phyloP scores from a whole-genome alignment of 495 filamentous ascomycete species.

The Cetradonia linearis region DNA sequence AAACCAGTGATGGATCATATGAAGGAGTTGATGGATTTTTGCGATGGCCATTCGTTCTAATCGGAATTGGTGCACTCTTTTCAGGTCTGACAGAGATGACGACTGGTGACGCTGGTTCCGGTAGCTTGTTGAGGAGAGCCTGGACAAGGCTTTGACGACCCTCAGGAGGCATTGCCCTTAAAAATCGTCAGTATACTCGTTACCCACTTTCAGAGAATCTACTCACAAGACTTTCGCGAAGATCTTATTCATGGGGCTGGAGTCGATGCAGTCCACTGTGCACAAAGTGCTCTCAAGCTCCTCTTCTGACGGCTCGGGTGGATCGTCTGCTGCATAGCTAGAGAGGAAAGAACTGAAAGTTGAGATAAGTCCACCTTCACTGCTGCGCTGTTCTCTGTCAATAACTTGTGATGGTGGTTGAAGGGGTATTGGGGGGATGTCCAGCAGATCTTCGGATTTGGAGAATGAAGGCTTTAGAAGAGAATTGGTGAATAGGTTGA shows the following conservation, averaged over 20 bases:
- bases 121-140: conserved; percentile 69
- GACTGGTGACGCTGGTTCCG: conserved; percentile 68
- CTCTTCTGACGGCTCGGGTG: conserved; percentile 92
- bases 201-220: not conserved
- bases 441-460: conserved; percentile 55
- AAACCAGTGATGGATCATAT: conserved; percentile 86
- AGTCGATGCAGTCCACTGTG: conserved; percentile 87
- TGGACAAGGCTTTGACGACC: conserved; percentile 58
- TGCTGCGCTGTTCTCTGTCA: conserved; percentile 66
- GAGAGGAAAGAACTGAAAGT: conserved; percentile 93
- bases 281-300: conserved; percentile 92
- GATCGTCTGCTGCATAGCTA: conserved; percentile 97
- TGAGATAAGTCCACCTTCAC: conserved; percentile 77
- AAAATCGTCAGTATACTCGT: not conserved
- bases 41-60: conserved; percentile 48
- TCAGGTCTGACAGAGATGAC: conserved; percentile 87
- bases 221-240: conserved; percentile 76
- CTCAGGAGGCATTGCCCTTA: conserved; percentile 57
- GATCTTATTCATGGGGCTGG: conserved; percentile 74
- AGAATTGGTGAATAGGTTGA: conserved; percentile 94
- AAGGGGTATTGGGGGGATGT: conserved; percentile 75
- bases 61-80: conserved; percentile 42
- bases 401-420: conserved; percentile 89
- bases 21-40: conserved; percentile 38
- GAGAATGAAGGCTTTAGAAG: conserved; percentile 78